phyloP scores from a whole-genome alignment of 805 yeast species.

The Saccharomyces jurei region DNA sequence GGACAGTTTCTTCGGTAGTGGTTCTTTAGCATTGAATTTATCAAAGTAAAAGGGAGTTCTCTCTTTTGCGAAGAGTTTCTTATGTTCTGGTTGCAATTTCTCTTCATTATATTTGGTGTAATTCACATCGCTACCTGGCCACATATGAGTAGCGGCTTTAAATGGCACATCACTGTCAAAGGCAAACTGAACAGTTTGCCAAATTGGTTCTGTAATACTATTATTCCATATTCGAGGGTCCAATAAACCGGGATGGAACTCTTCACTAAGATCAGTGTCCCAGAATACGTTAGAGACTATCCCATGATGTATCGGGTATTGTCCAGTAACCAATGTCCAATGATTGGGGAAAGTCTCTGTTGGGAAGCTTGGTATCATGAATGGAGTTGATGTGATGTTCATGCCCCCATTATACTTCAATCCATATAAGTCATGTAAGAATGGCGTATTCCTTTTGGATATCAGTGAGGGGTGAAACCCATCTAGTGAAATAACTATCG shows the following conservation, averaged over 20 bases:
- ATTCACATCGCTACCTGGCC: constrained; percentile 87
- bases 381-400: constrained; percentile 43
- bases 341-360: constrained; percentile 87
- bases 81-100: background rate
- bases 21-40: constrained; percentile 55
- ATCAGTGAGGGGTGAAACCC: constrained; percentile 91
- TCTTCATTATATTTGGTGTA: constrained; percentile 2
- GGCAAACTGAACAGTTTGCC: constrained; percentile 66
- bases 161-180: constrained; percentile 33
- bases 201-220: constrained; percentile 64
- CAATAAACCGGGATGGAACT: constrained; percentile 48
- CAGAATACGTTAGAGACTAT: constrained; percentile 44
- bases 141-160: constrained; percentile 63
- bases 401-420: constrained; percentile 39
- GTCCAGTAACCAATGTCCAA: constrained; percentile 84
- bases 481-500: constrained; percentile 71
- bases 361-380: constrained; percentile 81
- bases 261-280: constrained; percentile 48
- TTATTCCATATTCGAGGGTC: constrained; percentile 66
- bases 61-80: constrained; percentile 31
- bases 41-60: constrained; percentile 48
- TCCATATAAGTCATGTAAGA: constrained; percentile 48
- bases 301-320: constrained; percentile 77
- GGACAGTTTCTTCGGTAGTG: constrained; percentile 44
- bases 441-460: constrained; percentile 58